Base-by-base conservation (phyloP, 371 early-diverging fungal genomes). In the Parasitella parasitica region DNA sequence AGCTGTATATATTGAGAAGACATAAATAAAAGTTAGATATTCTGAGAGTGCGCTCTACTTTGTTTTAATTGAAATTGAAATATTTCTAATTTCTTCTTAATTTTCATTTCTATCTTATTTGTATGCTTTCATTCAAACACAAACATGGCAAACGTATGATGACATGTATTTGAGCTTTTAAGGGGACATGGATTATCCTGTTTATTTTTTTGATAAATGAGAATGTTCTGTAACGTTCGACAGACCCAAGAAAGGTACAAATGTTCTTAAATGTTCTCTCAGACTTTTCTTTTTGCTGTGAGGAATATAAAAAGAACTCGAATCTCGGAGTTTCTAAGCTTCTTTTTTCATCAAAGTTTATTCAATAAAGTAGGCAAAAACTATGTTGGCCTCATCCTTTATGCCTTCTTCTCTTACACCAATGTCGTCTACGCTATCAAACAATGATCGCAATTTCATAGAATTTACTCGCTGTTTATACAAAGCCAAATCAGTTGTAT, bases 391-490 rank as follows among this genome's bases (percentile, higher is more conserved):
- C 12, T 32, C 35, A 16, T 16, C 39, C 16, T 24, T 41, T 26
- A 27, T 39, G 18, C 41, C 56, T 57, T 57, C 48, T 15, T 41
- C 36, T 2, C 46, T 57, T 27, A 28, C 32, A 35, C 32, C 27
- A 37, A 39, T 52, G 30, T 39, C 35, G 22, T 63, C 64, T 3
- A 60, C 52, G 24, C 26, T 64, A 34, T 63, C 69, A 24, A 56
- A 43, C n/a, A 63, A 39, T 34, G 70, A 70, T 41, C 66, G 59
- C 12, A 66, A 26, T 35, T 63, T 62, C 34, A 62, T 70, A 27
- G 66, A 70, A 27, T 70, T 70, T 36, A 59, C 63, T 20, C 66
- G 66, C 3, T 70, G 70, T 38, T 48, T 70, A 46, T 66, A 65
- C 36, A 70, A 63, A 55, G 59, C 59, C 15, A 70, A 70, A 46